These are phyloP conservation scores for Massarina eburnea DNA, from an alignment of 2,329 filamentous ascomycete genomes.

Conservation along the genomic window DNA sequence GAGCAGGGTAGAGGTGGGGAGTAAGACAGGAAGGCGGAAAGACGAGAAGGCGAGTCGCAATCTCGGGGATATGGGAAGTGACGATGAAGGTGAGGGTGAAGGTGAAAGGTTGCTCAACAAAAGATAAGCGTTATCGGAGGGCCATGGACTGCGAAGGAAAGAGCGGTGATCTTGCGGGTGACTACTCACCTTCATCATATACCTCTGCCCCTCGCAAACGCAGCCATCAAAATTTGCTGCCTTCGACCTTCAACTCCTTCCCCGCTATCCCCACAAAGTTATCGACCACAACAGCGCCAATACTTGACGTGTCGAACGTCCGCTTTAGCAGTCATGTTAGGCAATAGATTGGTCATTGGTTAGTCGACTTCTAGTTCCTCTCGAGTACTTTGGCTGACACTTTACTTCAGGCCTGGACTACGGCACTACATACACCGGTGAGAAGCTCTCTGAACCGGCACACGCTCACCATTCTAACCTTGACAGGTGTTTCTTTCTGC, in stretches of 20 bases:
- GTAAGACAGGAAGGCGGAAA: no score
- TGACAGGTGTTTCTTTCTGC: slow-evolving; percentile 32
- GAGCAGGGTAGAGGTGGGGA: no score
- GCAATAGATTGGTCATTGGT: slow-evolving; percentile 12
- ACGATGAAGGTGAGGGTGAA: slow-evolving; percentile 1
- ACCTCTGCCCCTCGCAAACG: neutral
- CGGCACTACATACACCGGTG: slow-evolving; percentile 26
- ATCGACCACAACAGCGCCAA: no score
- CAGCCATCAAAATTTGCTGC: no score
- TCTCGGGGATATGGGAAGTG: neutral
- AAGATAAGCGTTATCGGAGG: no score
- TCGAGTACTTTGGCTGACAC: neutral
- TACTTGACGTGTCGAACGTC: no score
- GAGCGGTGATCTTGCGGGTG: no score
- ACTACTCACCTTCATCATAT: neutral
- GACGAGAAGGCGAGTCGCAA: no score
- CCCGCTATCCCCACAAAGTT: no score
- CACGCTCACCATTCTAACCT: neutral
- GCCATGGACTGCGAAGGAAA: no score
- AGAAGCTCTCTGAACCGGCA: neutral
- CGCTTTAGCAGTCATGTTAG: slow-evolving; percentile 1
- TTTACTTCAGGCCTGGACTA: slow-evolving; percentile 19
- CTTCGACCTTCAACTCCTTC: no score
- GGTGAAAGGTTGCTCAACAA: neutral
- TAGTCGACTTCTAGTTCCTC: neutral